Percentiles rank a stretch among this genome's conserved stretches.
Evolutionary conservation across 495 filamentous ascomycete genomes (phyloP).

Genomic region (Hyaloscypha variabilis): DNA sequence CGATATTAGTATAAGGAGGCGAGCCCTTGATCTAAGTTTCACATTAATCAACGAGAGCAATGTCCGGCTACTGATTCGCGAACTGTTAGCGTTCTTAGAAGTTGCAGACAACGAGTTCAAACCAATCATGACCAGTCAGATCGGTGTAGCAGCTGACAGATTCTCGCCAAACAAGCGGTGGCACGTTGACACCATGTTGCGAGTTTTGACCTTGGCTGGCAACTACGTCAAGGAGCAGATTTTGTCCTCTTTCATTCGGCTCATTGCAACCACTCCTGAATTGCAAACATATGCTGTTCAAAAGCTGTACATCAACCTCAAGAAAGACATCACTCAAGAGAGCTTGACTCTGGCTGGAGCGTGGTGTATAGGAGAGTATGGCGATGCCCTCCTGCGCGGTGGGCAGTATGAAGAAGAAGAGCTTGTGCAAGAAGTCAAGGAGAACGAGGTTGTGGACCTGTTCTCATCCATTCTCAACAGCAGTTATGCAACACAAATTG

Average conservation of each 20-base stretch:
- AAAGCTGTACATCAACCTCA: constrained; percentile 86
- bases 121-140: constrained; percentile 94
- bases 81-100: constrained; percentile 91
- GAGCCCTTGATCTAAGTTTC: constrained; percentile 95
- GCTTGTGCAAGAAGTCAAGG: constrained; percentile 83
- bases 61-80: constrained; percentile 88
- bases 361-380: constrained; percentile 99
- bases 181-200: constrained; percentile 96
- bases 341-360: constrained; percentile 89
- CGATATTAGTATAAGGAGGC: constrained; percentile 96
- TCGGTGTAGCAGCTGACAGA: constrained; percentile 93
- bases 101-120: constrained; percentile 99
- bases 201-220: constrained; percentile 92
- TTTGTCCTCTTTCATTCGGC: constrained; percentile 90
- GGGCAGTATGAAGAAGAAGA: constrained; percentile 97
- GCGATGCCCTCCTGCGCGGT: constrained; percentile 82
- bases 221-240: constrained; percentile 98
- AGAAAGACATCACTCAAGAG: constrained; percentile 96
- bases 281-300: constrained; percentile 95
- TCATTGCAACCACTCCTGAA: constrained; percentile 93
- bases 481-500: constrained; percentile 85
- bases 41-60: constrained; percentile 97
- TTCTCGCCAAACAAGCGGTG: constrained; percentile 96
- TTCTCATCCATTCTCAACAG: constrained; percentile 91
- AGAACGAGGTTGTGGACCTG: constrained; percentile 87